A percentile compares a stretch with the other conserved stretches of the same genome.
These are phyloP conservation scores for Sphaerostilbella broomeana DNA, from an alignment of 2,329 filamentous ascomycete genomes.

Conservation along the genomic window DNA sequence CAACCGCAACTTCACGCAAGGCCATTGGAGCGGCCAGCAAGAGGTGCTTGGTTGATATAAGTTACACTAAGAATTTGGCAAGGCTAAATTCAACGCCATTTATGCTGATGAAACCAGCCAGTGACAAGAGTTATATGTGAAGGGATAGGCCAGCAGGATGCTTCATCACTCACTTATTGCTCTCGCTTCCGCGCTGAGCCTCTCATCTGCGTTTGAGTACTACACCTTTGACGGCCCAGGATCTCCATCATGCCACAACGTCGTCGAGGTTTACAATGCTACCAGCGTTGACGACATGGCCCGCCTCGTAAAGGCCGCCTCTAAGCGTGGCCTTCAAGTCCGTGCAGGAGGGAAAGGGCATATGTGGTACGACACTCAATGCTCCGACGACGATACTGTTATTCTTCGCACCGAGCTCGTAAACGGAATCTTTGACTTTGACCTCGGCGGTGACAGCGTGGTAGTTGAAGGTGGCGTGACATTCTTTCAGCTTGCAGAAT, in stretches of 20 bases:
- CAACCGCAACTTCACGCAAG: too few relatives aligned
- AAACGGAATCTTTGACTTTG: slow-evolving; percentile 38
- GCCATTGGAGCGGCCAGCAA: too few relatives aligned
- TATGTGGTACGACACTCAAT: slow-evolving; percentile 50
- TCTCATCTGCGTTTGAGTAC: slow-evolving; percentile 23
- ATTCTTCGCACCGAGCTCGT: slow-evolving; percentile 41
- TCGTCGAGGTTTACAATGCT: slow-evolving; percentile 38
- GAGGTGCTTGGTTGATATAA: too few relatives aligned
- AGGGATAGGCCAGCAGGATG: slow-evolving; percentile 2
- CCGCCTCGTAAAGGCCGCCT: slow-evolving; percentile 34
- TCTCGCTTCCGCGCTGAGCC: slow-evolving; percentile 5
- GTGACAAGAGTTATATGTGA: too few relatives aligned
- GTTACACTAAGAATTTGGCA: too few relatives aligned
- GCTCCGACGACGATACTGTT: slow-evolving; percentile 41
- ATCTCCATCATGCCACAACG: slow-evolving; percentile 41
- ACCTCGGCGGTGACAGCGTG: slow-evolving; percentile 37
- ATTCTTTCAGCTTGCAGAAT: slow-evolving; percentile 45
- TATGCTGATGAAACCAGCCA: too few relatives aligned
- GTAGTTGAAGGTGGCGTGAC: slow-evolving; percentile 46
- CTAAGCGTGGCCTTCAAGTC: slow-evolving; percentile 33
- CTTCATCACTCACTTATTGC: background rate
- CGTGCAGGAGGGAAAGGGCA: slow-evolving; percentile 44
- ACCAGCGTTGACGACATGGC: slow-evolving; percentile 39
- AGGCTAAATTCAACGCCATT: too few relatives aligned
- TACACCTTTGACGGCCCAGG: slow-evolving; percentile 46